Conservation (phyloP, 371 early-diverging fungal species). For the Mortierella sp. region DNA sequence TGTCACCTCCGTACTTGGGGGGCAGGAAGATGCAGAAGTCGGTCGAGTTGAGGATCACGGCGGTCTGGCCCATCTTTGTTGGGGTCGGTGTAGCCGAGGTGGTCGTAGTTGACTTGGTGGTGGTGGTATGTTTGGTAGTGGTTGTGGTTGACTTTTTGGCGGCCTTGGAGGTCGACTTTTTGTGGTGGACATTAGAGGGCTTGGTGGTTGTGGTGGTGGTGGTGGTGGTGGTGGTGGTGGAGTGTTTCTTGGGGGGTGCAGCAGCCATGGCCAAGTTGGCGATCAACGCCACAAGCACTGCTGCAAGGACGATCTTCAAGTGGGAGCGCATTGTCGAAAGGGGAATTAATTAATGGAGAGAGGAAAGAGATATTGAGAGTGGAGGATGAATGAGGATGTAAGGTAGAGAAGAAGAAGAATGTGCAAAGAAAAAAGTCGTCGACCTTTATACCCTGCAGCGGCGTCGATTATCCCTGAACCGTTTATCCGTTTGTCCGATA, state of each 20-base stretch:
- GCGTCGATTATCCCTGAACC: too few relatives aligned
- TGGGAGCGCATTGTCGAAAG: neutral
- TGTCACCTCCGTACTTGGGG: slow-evolving; percentile 59
- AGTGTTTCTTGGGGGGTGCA: neutral
- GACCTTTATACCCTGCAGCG: too few relatives aligned
- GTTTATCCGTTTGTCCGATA: too few relatives aligned
- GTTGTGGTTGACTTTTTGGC: neutral
- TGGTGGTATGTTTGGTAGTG: neutral
- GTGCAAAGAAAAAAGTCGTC: too few relatives aligned
- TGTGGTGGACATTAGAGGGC: neutral
- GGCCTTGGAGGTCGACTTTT: neutral
- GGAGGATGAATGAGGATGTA: neutral
- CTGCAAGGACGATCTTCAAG: slow-evolving; percentile 10
- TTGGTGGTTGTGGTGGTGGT: neutral
- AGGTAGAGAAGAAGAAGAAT: neutral
- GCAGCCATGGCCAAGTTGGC: slow-evolving; percentile 5
- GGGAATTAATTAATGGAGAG: neutral
- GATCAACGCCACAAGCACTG: slow-evolving; percentile 5
- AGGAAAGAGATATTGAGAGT: neutral
- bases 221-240: neutral
- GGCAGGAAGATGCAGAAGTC: slow-evolving; percentile 72
- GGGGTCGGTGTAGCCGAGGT: neutral
- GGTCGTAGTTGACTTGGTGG: slow-evolving; percentile 4
- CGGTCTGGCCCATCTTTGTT: slow-evolving; percentile 18
- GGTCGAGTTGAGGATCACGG: slow-evolving; percentile 55